A percentile compares a stretch with the other conserved stretches of the same genome.
Conservation (phyloP, 345 rosid species). For the Salix brachista region DNA sequence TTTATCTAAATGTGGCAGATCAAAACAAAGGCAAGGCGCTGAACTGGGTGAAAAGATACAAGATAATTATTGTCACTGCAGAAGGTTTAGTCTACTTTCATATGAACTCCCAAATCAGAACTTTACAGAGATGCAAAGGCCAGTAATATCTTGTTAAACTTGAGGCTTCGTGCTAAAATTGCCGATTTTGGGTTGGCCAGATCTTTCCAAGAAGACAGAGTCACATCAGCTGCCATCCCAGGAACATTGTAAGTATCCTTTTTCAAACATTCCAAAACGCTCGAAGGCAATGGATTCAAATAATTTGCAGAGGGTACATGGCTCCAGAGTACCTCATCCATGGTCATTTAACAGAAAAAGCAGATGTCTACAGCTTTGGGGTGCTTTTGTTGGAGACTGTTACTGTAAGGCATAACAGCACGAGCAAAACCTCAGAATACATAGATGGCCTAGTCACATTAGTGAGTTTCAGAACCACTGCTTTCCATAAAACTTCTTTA, state of each 20-base stretch:
- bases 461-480: conserved; percentile 40
- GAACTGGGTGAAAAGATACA: conserved; percentile 64
- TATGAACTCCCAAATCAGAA: conserved; percentile 58
- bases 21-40: conserved; percentile 52
- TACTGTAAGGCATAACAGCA: conserved; percentile 75
- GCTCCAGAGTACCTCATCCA: conserved; percentile 92
- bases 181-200: conserved; percentile 95
- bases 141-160: conserved; percentile 78
- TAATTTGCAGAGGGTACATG: conserved; percentile 77
- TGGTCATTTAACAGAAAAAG: conserved; percentile 92
- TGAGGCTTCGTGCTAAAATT: conserved; percentile 77
- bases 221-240: conserved; percentile 92
- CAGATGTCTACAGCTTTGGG: conserved; percentile 83
- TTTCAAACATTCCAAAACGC: not conserved
- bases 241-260: conserved; percentile 72
- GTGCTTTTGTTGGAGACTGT: conserved; percentile 78
- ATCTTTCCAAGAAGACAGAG: conserved; percentile 81
- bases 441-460: conserved; percentile 71
- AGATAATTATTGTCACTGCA: conserved; percentile 67
- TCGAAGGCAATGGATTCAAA: not conserved
- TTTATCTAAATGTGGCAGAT: conserved; percentile 40
- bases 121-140: conserved; percentile 89
- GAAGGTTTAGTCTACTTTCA: conserved; percentile 88
- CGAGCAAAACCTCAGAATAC: conserved; percentile 63
- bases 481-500: not conserved